These are phyloP conservation scores for Biancaea sappan DNA, from an alignment of 306 rosid genomes.

Conservation along the genomic window DNA sequence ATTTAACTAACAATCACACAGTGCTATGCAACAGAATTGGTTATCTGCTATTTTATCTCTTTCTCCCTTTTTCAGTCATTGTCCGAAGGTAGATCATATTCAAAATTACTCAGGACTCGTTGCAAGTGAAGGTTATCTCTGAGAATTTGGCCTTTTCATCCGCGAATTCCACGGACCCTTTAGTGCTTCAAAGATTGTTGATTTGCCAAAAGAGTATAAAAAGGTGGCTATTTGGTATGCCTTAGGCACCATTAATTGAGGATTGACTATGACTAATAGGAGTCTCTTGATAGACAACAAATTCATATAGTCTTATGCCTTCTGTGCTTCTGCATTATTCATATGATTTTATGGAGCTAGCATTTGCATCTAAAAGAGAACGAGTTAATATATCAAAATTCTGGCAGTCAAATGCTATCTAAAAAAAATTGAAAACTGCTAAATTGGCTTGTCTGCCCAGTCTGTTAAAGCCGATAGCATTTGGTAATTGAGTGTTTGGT, in stretches of 20 bases:
- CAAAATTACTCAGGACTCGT: not conserved
- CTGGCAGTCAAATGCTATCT: not conserved
- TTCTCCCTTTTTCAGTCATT: not conserved
- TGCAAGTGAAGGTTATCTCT: not conserved
- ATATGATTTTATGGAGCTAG: not conserved
- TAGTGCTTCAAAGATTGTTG: not conserved
- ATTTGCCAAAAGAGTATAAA: not conserved
- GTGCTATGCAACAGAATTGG: not conserved
- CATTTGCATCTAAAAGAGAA: slow-evolving; percentile 17
- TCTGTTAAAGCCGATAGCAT: not conserved
- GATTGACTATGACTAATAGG: not conserved
- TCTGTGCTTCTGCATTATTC: not conserved
- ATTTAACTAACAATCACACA: not conserved
- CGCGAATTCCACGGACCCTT: not conserved
- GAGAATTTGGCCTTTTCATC: no score
- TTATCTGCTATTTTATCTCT: not conserved
- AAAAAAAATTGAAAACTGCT: not conserved
- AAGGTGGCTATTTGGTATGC: not conserved
- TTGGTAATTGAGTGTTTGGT: not conserved
- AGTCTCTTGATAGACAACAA: not conserved
- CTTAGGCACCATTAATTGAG: not conserved
- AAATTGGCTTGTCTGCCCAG: not conserved
- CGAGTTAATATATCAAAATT: not conserved
- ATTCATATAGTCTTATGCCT: not conserved
- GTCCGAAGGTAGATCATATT: not conserved